Evolutionary conservation across 2,329 filamentous ascomycete species (phyloP).

Genomic region (Aspergillus eucalypticola): DNA sequence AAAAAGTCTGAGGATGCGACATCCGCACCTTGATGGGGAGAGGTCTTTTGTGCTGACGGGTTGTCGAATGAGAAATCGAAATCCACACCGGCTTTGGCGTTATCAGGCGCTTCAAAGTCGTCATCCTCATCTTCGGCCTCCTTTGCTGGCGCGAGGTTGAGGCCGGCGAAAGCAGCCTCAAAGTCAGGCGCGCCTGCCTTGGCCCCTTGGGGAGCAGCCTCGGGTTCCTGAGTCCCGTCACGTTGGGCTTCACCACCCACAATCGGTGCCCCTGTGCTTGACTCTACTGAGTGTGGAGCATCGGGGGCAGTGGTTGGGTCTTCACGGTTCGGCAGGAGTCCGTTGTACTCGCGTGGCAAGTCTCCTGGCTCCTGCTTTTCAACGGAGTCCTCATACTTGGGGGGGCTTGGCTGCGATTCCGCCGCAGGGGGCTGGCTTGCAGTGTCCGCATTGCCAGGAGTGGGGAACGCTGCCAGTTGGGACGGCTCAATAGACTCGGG

Average conservation of each 20-base stretch:
- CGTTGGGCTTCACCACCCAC: conserved; percentile 37
- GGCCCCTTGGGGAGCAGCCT: conserved; percentile 19
- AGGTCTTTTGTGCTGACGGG: conserved; percentile 33
- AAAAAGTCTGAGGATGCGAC: conserved; percentile 41
- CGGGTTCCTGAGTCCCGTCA: conserved; percentile 9
- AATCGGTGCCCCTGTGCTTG: conserved; percentile 38
- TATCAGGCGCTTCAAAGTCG: conserved; percentile 34
- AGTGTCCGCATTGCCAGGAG: conserved; percentile 41
- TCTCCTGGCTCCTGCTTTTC: conserved; percentile 28
- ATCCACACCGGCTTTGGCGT: conserved; percentile 35
- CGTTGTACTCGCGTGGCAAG: conserved; percentile 41
- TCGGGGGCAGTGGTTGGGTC: conserved; percentile 43
- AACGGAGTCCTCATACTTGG: conserved; percentile 36
- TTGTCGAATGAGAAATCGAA: conserved; percentile 52
- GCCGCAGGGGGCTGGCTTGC: conserved; percentile 51
- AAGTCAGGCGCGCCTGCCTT: conserved; percentile 45
- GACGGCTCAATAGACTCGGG: conserved; percentile 39
- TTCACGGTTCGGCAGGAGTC: conserved; percentile 41
- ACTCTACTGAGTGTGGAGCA: conserved; percentile 43
- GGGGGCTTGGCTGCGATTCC: conserved; percentile 59
- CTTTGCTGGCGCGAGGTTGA: conserved; percentile 47
- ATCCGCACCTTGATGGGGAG: conserved; percentile 22
- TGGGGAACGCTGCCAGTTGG: conserved; percentile 41
- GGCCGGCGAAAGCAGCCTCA: conserved; percentile 48
- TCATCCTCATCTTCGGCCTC: conserved; percentile 63